Conservation (phyloP, 1,139 yeast genomes). For the Kodamaea derodonti region DNA sequence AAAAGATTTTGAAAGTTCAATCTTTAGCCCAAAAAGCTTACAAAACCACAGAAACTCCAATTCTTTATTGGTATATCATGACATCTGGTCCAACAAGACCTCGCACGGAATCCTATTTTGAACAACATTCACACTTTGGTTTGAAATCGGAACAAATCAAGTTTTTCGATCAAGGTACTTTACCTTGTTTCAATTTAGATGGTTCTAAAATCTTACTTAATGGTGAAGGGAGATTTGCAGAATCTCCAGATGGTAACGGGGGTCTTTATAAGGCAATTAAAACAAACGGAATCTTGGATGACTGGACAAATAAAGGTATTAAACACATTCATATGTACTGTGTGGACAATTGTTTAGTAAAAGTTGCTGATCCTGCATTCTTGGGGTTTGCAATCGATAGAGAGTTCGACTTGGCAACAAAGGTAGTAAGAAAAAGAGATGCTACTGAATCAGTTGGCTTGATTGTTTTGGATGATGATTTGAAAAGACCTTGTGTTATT, state of each 20-base stretch:
- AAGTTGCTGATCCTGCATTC: slow-evolving; percentile 92
- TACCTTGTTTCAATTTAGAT: slow-evolving; percentile 77
- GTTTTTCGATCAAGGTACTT: slow-evolving; percentile 91
- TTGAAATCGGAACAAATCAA: slow-evolving; percentile 53
- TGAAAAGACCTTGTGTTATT: slow-evolving; percentile 77
- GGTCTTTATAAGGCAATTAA: slow-evolving; percentile 86
- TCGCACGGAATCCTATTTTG: slow-evolving; percentile 73
- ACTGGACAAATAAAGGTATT: slow-evolving; percentile 65
- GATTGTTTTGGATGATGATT: slow-evolving; percentile 66
- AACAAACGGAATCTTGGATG: slow-evolving; percentile 62
- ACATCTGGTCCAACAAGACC: slow-evolving; percentile 86
- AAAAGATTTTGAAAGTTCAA: slow-evolving; percentile 67
- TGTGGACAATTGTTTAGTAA: slow-evolving; percentile 89
- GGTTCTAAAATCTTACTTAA: slow-evolving; percentile 72
- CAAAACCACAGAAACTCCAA: slow-evolving; percentile 20
- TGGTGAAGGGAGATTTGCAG: slow-evolving; percentile 53
- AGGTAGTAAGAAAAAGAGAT: slow-evolving; percentile 90
- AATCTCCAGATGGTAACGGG: slow-evolving; percentile 98
- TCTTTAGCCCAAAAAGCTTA: slow-evolving; percentile 42
- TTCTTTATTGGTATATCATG: slow-evolving; percentile 88
- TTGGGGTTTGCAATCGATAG: slow-evolving; percentile 77
- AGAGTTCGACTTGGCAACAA: slow-evolving; percentile 76
- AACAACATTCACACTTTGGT: slow-evolving; percentile 64
- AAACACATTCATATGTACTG: slow-evolving; percentile 95
- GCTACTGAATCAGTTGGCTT: slow-evolving; percentile 89